Conservation (phyloP, 1,284 basidiomycete genomes). For the Fomitopsis palustris region DNA sequence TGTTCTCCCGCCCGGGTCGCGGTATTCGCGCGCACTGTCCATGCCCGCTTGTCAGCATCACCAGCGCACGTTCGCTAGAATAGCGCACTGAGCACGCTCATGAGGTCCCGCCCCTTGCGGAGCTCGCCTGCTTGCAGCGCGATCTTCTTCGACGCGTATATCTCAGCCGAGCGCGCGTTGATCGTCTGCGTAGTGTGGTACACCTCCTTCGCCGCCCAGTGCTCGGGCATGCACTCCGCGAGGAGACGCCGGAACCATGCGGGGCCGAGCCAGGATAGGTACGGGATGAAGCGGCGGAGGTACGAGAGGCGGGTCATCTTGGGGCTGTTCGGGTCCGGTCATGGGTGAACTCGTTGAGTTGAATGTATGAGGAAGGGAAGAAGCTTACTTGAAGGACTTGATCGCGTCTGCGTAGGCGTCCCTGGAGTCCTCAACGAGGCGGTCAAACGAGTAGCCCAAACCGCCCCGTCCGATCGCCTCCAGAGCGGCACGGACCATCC, state of each 20-base stretch:
- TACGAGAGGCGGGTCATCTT: not conserved
- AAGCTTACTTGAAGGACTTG: constrained; percentile 24
- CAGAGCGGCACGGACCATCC: constrained; percentile 31
- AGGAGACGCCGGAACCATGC: constrained; percentile 33
- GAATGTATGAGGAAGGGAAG: constrained; percentile 1
- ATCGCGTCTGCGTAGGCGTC: constrained; percentile 26
- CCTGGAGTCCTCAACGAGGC: constrained; percentile 19
- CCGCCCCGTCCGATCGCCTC: constrained; percentile 35
- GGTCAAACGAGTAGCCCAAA: constrained; percentile 33
- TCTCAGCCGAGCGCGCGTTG: constrained; percentile 31
- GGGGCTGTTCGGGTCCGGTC: not conserved
- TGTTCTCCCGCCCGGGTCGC: constrained; percentile 6
- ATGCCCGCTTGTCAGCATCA: not conserved
- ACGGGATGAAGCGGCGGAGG: constrained; percentile 18
- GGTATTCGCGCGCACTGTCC: constrained; percentile 13
- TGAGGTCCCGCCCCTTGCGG: constrained; percentile 40
- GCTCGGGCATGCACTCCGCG: constrained; percentile 30
- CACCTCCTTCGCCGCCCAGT: constrained; percentile 23
- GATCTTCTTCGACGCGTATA: constrained; percentile 37
- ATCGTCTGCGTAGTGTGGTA: constrained; percentile 35
- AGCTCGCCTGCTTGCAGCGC: constrained; percentile 32
- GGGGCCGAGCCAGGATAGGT: constrained; percentile 29
- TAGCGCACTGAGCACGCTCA: constrained; percentile 41
- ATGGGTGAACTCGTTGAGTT: not conserved
- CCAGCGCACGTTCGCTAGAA: not conserved